Conservation (phyloP, 2,329 filamentous ascomycete species). For the Sclerotinia trifoliorum region DNA sequence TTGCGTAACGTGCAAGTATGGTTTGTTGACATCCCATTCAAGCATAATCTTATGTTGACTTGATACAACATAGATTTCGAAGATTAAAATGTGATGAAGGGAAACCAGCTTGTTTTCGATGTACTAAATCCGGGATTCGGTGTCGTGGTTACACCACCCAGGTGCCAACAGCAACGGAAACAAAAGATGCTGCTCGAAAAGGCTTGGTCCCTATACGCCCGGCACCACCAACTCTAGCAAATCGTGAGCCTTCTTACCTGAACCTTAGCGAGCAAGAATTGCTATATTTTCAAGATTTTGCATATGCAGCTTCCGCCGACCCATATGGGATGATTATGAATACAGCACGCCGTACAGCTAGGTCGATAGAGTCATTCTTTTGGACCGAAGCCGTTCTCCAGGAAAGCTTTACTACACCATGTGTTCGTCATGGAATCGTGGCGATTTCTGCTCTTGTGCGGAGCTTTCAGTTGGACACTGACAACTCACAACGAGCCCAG, state of each 20-base stretch:
- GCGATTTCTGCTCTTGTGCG: conserved; percentile 33
- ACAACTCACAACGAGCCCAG: conserved; percentile 19
- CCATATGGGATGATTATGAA: conserved; percentile 21
- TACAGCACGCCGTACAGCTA: conserved; percentile 5
- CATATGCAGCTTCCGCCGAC: conserved; percentile 27
- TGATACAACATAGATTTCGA: conserved; percentile 30
- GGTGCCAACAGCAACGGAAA: conserved; percentile 15
- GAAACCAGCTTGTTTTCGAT: conserved; percentile 33
- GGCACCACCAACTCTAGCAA: conserved; percentile 25
- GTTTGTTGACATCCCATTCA: background rate
- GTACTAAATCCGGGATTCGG: conserved; percentile 34
- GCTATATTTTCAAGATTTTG: conserved; percentile 33
- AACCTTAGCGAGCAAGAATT: conserved; percentile 28
- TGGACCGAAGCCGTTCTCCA: conserved; percentile 31
- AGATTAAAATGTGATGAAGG: conserved; percentile 38
- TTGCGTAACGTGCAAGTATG: conserved; percentile 35
- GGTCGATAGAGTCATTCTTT: conserved; percentile 52
- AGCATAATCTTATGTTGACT: background rate
- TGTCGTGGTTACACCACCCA: conserved; percentile 36
- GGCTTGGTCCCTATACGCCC: conserved; percentile 25
- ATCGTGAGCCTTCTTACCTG: conserved; percentile 20
- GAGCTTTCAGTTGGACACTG: conserved; percentile 23
- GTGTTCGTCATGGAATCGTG: conserved; percentile 35
- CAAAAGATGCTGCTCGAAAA: conserved; percentile 14
- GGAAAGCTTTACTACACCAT: conserved; percentile 27